These are phyloP conservation scores for Rhodotorula paludigena DNA, from an alignment of 768 basidiomycete genomes.

Conservation along the genomic window DNA sequence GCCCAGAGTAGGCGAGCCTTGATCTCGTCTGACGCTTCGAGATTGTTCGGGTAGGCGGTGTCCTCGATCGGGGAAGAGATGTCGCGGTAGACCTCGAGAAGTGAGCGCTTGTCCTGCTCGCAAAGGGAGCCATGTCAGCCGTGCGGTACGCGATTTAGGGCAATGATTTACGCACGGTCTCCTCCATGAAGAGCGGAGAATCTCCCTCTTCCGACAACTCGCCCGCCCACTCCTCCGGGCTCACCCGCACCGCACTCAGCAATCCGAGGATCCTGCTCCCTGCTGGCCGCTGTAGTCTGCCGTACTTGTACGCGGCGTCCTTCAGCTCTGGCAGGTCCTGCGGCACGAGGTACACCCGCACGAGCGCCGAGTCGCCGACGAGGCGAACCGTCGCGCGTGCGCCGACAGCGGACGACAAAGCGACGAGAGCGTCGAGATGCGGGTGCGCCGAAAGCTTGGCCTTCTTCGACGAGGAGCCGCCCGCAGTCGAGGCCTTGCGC, in stretches of 20 bases:
- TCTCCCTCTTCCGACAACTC: not conserved
- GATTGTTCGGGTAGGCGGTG: not conserved
- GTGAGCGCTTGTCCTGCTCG: slow-evolving; percentile 14
- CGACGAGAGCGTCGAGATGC: slow-evolving; percentile 7
- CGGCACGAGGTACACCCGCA: slow-evolving; percentile 32
- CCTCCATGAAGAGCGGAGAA: not conserved
- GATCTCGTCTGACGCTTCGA: slow-evolving; percentile 10
- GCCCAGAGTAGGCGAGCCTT: slow-evolving; percentile 12
- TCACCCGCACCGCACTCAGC: not conserved
- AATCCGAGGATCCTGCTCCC: not conserved
- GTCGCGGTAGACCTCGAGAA: slow-evolving; percentile 38
- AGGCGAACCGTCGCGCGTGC: not conserved
- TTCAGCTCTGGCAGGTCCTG: slow-evolving; percentile 12
- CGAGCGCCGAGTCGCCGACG: not conserved
- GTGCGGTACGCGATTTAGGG: not conserved
- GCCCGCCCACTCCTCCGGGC: slow-evolving; percentile 11
- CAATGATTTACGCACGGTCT: slow-evolving; percentile 1
- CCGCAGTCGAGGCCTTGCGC: not conserved
- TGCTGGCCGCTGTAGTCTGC: not conserved
- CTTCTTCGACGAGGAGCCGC: not conserved
- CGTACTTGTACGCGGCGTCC: no score
- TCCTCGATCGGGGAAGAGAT: slow-evolving; percentile 12
- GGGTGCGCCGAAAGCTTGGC: not conserved
- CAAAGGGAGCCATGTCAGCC: not conserved
- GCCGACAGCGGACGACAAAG: not conserved